Evolutionary conservation across 495 filamentous ascomycete species (phyloP).

Genomic region (Penicillium cosmopolitanum): DNA sequence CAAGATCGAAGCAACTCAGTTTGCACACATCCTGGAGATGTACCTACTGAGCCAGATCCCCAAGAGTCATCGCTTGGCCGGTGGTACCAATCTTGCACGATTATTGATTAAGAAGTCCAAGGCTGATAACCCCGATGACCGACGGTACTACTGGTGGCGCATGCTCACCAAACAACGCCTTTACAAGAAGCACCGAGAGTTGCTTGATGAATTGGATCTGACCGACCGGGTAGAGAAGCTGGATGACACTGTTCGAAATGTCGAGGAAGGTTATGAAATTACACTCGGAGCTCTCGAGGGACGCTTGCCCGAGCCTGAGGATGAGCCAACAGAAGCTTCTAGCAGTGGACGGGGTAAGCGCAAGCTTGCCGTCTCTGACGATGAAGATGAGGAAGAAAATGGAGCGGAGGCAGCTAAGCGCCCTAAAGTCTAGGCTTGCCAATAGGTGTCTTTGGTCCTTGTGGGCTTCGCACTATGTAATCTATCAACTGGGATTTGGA

Average conservation of each 20-base stretch:
- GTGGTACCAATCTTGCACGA: slow-evolving; percentile 52
- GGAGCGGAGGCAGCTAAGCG: slow-evolving; percentile 37
- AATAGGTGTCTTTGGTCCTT: not conserved
- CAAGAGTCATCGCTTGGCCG: slow-evolving; percentile 57
- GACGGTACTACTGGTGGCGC: slow-evolving; percentile 78
- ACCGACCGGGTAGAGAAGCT: slow-evolving; percentile 79
- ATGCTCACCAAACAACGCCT: slow-evolving; percentile 81
- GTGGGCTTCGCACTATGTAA: slow-evolving; percentile 24
- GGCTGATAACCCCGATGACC: slow-evolving; percentile 56
- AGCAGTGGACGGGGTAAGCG: slow-evolving; percentile 46
- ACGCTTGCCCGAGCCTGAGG: slow-evolving; percentile 33
- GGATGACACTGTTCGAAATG: slow-evolving; percentile 71
- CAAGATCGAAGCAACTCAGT: slow-evolving; percentile 89
- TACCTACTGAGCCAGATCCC: slow-evolving; percentile 79
- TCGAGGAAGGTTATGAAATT: slow-evolving; percentile 81
- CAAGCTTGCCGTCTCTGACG: slow-evolving; percentile 50
- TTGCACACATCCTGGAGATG: slow-evolving; percentile 85
- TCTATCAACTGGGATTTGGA: slow-evolving; percentile 10
- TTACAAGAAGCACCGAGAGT: slow-evolving; percentile 75
- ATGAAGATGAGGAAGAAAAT: slow-evolving; percentile 52
- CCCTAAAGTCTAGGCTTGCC: slow-evolving; percentile 37
- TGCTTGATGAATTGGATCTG: slow-evolving; percentile 76
- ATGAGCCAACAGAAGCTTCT: slow-evolving; percentile 25
- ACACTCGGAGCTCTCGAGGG: slow-evolving; percentile 59
- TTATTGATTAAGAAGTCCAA: slow-evolving; percentile 59